These are phyloP conservation scores for Gamarada debralockiae DNA, from an alignment of 495 filamentous ascomycete genomes.

Conservation along the genomic window DNA sequence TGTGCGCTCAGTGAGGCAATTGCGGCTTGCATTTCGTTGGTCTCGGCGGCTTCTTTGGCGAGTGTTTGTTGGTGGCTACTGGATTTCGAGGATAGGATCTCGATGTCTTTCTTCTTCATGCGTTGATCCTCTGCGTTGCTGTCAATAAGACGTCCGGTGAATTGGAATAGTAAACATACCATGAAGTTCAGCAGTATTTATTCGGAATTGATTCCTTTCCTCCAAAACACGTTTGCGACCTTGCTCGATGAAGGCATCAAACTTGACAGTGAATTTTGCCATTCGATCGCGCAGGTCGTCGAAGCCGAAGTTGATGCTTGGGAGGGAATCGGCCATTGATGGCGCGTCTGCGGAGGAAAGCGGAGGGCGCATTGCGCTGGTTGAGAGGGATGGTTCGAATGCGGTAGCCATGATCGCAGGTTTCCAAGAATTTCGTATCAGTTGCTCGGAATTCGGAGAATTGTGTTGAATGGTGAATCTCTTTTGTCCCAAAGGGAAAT, in stretches of 20 bases:
- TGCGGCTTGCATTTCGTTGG: slow-evolving; percentile 77
- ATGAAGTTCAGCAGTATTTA: slow-evolving; percentile 84
- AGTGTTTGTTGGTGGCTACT: slow-evolving; percentile 75
- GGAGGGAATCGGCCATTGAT: slow-evolving; percentile 71
- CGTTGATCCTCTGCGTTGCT: slow-evolving; percentile 71
- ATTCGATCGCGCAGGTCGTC: slow-evolving; percentile 94
- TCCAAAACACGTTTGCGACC: slow-evolving; percentile 85
- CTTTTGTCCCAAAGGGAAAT: too few relatives aligned
- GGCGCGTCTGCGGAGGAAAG: slow-evolving; percentile 38
- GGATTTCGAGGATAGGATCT: slow-evolving; percentile 74
- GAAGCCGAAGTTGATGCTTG: slow-evolving; percentile 92
- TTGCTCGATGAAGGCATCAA: slow-evolving; percentile 91
- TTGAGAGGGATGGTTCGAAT: slow-evolving; percentile 76
- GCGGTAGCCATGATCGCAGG: slow-evolving; percentile 52
- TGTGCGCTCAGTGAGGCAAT: slow-evolving; percentile 72
- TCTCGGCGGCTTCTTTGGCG: slow-evolving; percentile 82
- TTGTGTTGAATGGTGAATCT: too few relatives aligned
- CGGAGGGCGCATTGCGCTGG: slow-evolving; percentile 68
- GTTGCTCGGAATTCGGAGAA: not conserved
- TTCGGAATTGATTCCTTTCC: slow-evolving; percentile 89
- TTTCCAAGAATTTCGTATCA: not conserved
- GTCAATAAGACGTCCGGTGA: slow-evolving; percentile 1
- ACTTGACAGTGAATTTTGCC: slow-evolving; percentile 85
- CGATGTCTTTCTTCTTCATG: slow-evolving; percentile 83
- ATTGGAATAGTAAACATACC: slow-evolving; percentile 44